These are phyloP conservation scores for Citrullus amarus DNA, from an alignment of 306 rosid species.

Conservation along the genomic window DNA sequence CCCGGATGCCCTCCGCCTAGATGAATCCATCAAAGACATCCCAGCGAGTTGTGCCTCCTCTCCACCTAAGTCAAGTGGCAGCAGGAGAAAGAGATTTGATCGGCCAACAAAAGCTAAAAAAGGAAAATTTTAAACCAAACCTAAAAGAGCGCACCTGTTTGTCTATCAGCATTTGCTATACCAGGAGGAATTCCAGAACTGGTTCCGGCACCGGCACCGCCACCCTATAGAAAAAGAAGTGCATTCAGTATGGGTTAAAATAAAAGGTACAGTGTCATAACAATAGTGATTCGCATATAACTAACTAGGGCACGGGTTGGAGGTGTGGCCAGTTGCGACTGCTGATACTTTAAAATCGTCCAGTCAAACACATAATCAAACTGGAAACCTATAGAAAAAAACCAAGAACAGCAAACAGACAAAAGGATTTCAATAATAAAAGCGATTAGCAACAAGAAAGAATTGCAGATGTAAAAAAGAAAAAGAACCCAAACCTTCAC, in stretches of 20 bases:
- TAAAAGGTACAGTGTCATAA: conserved; percentile 4
- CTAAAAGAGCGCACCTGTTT: conserved; percentile 36
- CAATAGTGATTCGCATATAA: background rate
- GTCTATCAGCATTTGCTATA: conserved; percentile 49
- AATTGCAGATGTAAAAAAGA: background rate
- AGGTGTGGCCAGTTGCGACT: conserved; percentile 79
- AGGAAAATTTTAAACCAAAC: background rate
- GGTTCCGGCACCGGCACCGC: conserved; percentile 33
- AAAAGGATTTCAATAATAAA: background rate
- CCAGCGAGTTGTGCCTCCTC: conserved; percentile 70
- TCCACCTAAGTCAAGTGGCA: conserved; percentile 26
- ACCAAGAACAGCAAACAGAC: background rate
- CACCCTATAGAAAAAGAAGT: conserved; percentile 33
- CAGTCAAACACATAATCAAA: conserved; percentile 95
- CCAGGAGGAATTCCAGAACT: conserved; percentile 76
- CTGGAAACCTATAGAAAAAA: conserved; percentile 59
- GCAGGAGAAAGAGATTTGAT: background rate
- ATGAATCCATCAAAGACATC: conserved; percentile 55
- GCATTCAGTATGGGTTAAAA: conserved; percentile 1
- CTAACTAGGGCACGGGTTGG: conserved; percentile 60
- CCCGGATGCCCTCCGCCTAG: conserved; percentile 60
- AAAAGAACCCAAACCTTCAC: conserved; percentile 51
- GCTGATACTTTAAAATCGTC: conserved; percentile 96
- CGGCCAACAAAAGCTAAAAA: background rate
- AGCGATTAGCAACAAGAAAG: background rate